Base-by-base conservation (phyloP, 805 yeast species). In the Jamesozyma piceae region DNA sequence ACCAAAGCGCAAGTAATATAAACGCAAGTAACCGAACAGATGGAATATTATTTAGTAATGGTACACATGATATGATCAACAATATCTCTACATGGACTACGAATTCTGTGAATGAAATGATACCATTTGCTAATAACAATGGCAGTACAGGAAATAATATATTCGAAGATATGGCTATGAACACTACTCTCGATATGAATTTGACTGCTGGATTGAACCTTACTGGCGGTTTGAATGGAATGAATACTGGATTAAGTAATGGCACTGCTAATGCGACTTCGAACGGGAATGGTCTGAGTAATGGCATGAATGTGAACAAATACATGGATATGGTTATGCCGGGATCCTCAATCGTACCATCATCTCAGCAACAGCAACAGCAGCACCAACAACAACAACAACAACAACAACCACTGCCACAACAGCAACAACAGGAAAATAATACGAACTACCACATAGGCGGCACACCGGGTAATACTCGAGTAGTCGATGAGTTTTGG, bases 21-120 rank as follows among this genome's bases (percentile, higher is more conserved):
- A 24, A 11, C 28, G 11, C 11, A 11, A 24, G 10, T 8, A 34
- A 34, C 17, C n/a, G 18, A 10, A 34, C 4, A 4, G 27, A 47
- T 30, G 57, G 53, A n/a, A 47, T 57, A 2, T 39, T 59, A 19
- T 55, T 57, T 36, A 55, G 53, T 39, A 58, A 56, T 13, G 68
- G 79, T 21, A 73, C 80, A 1, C 75, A 74, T 33, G 71, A 71
- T 27, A 77, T 77, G 82, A 77, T 77, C 51, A 75, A 67, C 52
- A 75, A 76, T 50, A 77, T 77, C 30, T 74, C 79, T 0, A 72
- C 71, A 1, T 77, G 82, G 82, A 76, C 80, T 2, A 57, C 50
- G 22, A 57, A 60, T 32, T 24, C 28, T 24, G 28, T 24, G 28
- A 24, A 24, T 11, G 28, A 24, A 11, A 24, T 24, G 28, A 8